These are phyloP conservation scores for Podospora sp. DNA, from an alignment of 495 filamentous ascomycete genomes.

Conservation along the genomic window DNA sequence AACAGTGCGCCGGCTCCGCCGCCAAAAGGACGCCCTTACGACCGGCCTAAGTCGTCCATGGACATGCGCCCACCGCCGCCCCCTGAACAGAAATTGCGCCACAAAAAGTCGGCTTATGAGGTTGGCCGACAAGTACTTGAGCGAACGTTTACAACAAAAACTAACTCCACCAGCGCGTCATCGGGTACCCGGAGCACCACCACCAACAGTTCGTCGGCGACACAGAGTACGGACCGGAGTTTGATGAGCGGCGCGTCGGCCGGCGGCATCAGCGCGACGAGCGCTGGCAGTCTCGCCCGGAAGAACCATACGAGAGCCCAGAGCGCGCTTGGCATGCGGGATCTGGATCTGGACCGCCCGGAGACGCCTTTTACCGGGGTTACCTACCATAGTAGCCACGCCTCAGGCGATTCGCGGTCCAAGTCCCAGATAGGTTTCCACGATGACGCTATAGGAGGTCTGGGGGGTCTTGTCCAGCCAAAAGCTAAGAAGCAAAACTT, in stretches of 20 bases:
- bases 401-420: conserved; percentile 56
- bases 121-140: conserved; percentile 69
- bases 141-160: conserved; percentile 84
- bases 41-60: conserved; percentile 55
- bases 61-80: conserved; percentile 32
- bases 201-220: conserved; percentile 73
- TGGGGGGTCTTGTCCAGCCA: conserved; percentile 68
- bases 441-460: conserved; percentile 52
- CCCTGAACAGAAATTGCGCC: conserved; percentile 43
- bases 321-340: conserved; percentile 56
- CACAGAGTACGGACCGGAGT: conserved; percentile 76
- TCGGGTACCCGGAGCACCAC: conserved; percentile 64
- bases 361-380: conserved; percentile 75
- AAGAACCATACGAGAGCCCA: conserved; percentile 58
- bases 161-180: conserved; percentile 74
- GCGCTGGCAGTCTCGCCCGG: conserved; percentile 87
- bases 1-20: conserved; percentile 64
- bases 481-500: conserved; percentile 93
- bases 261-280: conserved; percentile 89
- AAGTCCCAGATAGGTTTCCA: conserved; percentile 52
- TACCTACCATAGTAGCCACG: conserved; percentile 84
- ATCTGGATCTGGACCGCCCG: conserved; percentile 57
- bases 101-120: conserved; percentile 84
- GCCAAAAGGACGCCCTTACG: conserved; percentile 55
- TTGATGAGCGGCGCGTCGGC: conserved; percentile 93